phyloP scores from a whole-genome alignment of 768 basidiomycete genomes.

The Boletus rubropictus region DNA sequence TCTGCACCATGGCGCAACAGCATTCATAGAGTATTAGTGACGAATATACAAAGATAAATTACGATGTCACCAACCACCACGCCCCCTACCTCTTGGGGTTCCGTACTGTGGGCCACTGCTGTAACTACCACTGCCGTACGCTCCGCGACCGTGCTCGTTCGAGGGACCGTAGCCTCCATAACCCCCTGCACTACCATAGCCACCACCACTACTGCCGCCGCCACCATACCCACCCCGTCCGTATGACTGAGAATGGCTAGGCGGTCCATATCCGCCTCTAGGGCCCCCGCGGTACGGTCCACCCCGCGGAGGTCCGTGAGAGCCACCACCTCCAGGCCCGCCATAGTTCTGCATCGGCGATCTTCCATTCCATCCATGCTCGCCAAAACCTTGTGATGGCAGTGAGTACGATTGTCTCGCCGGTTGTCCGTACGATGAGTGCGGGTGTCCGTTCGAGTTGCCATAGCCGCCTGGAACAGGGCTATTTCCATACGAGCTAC shows the following conservation, averaged over 20 bases:
- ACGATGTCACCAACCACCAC: conserved; percentile 39
- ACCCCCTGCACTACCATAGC: conserved; percentile 13
- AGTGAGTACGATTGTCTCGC: conserved; percentile 15
- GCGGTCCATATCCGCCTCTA: conserved; percentile 24
- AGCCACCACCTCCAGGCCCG: conserved; percentile 28
- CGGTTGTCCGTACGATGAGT: conserved; percentile 17
- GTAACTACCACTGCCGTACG: conserved; percentile 32
- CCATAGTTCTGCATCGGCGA: conserved; percentile 30
- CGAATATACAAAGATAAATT: conserved; percentile 25
- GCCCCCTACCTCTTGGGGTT: conserved; percentile 42
- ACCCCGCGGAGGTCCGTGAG: conserved; percentile 23
- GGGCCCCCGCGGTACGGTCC: conserved; percentile 24
- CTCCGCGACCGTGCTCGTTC: conserved; percentile 33
- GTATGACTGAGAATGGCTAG: conserved; percentile 17
- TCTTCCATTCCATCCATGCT: conserved; percentile 30
- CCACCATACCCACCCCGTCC: conserved; percentile 24
- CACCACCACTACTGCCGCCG: neutral
- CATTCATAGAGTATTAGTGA: conserved; percentile 5
- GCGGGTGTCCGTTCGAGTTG: conserved; percentile 17
- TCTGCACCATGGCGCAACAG: neutral
- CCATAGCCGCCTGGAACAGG: conserved; percentile 5
- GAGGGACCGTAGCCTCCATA: conserved; percentile 32
- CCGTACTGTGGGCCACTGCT: conserved; percentile 18
- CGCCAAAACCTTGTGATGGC: conserved; percentile 27
- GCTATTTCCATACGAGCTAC: conserved; percentile 20